A percentile compares a stretch with the other conserved stretches of the same genome.
Conservation (phyloP, 1,139 yeast genomes). For the Yamadazyma epiphylla region DNA sequence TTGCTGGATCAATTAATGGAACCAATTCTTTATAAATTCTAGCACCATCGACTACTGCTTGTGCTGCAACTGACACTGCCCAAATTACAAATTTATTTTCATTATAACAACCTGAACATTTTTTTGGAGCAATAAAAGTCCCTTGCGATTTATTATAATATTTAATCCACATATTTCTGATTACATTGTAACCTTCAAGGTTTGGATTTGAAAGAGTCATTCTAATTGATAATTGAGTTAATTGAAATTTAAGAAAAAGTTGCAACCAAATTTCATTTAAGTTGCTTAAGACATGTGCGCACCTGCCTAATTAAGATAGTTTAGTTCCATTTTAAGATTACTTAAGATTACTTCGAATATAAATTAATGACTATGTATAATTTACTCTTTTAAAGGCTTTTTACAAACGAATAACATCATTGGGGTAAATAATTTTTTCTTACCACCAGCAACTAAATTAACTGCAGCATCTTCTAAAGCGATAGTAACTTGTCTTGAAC, state of each 20-base stretch:
- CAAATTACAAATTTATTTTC: constrained; percentile 59
- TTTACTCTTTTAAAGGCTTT: constrained; percentile 51
- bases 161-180: constrained; percentile 41
- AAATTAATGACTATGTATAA: neutral
- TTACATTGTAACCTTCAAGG: constrained; percentile 49
- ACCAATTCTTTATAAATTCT: constrained; percentile 53
- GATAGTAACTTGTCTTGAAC: constrained; percentile 82
- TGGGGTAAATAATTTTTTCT: constrained; percentile 84
- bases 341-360: neutral
- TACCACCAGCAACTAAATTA: constrained; percentile 91
- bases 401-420: constrained; percentile 89
- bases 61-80: constrained; percentile 66
- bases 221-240: no score
- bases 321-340: neutral
- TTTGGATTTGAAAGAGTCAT: constrained; percentile 36
- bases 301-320: no score
- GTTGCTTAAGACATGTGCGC: no score
- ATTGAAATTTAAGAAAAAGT: no score
- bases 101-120: constrained; percentile 49
- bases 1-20: constrained; percentile 56
- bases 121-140: constrained; percentile 41
- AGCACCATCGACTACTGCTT: constrained; percentile 60
- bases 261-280: no score
- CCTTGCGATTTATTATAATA: constrained; percentile 43
- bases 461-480: constrained; percentile 98